These are phyloP conservation scores for Cercis canadensis DNA, from an alignment of 306 rosid genomes.

Conservation along the genomic window DNA sequence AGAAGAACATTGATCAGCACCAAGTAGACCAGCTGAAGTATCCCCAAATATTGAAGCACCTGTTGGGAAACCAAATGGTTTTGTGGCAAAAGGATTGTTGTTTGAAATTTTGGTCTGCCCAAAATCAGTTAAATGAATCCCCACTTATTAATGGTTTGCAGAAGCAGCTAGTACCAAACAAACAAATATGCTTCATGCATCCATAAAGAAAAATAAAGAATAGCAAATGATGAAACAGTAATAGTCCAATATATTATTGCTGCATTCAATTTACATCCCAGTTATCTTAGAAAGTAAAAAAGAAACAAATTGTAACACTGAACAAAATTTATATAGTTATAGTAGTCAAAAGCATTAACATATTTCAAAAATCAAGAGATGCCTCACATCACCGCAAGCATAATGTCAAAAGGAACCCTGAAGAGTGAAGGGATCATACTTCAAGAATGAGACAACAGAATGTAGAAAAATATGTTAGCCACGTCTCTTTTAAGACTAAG, in stretches of 20 bases:
- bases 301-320: neutral
- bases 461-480: neutral
- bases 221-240: conserved; percentile 4
- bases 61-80: conserved; percentile 77
- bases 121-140: conserved; percentile 65
- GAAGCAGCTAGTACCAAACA: conserved; percentile 19
- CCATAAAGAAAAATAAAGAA: neutral
- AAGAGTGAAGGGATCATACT: conserved; percentile 1
- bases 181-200: neutral
- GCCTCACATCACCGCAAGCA: neutral
- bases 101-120: conserved; percentile 69
- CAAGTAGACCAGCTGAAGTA: conserved; percentile 90
- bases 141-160: conserved; percentile 13
- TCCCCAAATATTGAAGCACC: conserved; percentile 81
- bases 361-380: neutral
- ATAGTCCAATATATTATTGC: neutral
- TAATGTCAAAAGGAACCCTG: neutral
- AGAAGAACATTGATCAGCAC: conserved; percentile 73
- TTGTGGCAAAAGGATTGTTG: conserved; percentile 81
- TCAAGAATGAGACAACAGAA: neutral
- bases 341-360: neutral
- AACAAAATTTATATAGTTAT: neutral
- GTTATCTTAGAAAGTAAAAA: neutral
- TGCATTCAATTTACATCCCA: too few relatives aligned
- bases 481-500: too few relatives aligned